Base-by-base conservation (phyloP, 495 filamentous ascomycete species). In the Aspergillus biplanus region DNA sequence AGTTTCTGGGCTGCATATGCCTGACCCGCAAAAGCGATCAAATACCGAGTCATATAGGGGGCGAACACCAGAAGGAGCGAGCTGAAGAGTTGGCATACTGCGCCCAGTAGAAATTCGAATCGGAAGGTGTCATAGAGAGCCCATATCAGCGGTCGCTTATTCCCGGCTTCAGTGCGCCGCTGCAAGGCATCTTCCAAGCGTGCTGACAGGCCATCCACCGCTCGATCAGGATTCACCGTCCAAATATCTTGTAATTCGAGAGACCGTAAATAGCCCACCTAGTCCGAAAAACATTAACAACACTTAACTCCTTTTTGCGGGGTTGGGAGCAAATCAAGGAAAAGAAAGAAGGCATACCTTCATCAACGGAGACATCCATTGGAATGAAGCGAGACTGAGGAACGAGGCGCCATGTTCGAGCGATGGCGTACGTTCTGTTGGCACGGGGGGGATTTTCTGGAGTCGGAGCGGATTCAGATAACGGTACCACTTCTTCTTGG, bases 41-140 rank as follows among this genome's bases (percentile, higher is more conserved):
- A 77, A 68, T 89, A 93, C 33, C 90, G 86, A 11, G 89, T 81
- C 12, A 84, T 80, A 59, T 90, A 94, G 2, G 90, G 89, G 39
- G 91, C 86, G 64, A 95, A 80, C 62, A 92, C 89, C 69, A 90
- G 82, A 31, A 91, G 69, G 33, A 93, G 78, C 52, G 86, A 82
- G n/a, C 88, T 85, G 35, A 81, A 74, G n/a, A 97, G 72, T 65
- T 92, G 85, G 69, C 90, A 96, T 37, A 87, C 58, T 5, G 90
- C 94, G 33, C 92, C 92, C 13, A 96, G 66, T 79, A 90, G 86
- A 69, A 99, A 96, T 69, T 97, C 93, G 61, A 80, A 77, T 66
- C 89, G 87, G 80, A 95, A 96, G 3, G 91, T 92, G 64, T 97
- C 93, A 74, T 95, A 90, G 53, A 99, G 68, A 6, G 94, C 91